A percentile compares a stretch with the other conserved stretches of the same genome.
Evolutionary conservation across 129 eudicot species (phyloP).

Genomic region (Centaurea solstitialis): DNA sequence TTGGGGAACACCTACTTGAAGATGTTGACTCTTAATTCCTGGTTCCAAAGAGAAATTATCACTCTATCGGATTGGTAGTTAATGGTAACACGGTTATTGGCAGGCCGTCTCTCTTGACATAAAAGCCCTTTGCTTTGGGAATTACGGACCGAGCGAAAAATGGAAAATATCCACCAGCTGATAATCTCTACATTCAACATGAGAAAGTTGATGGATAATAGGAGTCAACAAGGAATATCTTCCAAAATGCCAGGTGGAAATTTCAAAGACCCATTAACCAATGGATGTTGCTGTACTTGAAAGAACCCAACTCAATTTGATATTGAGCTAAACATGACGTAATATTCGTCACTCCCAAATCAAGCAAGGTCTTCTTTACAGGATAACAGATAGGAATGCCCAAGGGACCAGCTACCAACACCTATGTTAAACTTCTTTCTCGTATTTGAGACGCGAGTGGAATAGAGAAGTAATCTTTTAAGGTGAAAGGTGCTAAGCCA

Average conservation of each 20-base stretch:
- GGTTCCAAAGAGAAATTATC: neutral
- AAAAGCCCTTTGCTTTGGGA: too few species aligned
- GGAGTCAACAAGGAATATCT: neutral
- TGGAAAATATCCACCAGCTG: neutral
- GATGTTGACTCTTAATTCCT: neutral
- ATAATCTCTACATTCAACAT: neutral
- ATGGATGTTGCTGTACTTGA: neutral
- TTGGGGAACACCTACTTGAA: neutral
- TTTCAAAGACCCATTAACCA: neutral
- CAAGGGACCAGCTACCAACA: neutral
- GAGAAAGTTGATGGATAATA: neutral
- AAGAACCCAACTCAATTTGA: neutral
- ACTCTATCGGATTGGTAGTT: neutral
- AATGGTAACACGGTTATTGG: neutral
- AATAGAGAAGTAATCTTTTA: neutral
- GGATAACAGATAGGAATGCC: neutral
- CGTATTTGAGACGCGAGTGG: neutral
- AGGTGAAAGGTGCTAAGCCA: neutral
- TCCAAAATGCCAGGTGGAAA: neutral
- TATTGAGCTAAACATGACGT: neutral
- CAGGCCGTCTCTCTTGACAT: neutral
- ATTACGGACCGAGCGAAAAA: too few species aligned
- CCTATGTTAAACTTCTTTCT: neutral
- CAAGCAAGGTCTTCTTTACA: neutral
- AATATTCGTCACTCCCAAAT: neutral